Conservation (phyloP, 2,329 filamentous ascomycete genomes). For the Alternaria solani region DNA sequence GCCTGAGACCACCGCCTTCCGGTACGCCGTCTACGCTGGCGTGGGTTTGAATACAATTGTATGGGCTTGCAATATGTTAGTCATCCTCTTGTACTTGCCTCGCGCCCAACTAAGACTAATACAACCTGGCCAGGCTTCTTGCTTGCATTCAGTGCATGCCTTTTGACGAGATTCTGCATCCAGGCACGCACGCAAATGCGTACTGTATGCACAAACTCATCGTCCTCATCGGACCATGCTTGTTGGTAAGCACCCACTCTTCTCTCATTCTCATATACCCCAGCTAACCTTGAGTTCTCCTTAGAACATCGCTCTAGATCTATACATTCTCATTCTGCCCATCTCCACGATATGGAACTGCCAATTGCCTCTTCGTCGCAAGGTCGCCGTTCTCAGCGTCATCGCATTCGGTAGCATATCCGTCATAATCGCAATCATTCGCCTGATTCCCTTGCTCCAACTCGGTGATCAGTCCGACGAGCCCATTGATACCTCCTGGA, state of each 20-base stretch:
- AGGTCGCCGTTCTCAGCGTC: constrained; percentile 31
- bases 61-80: constrained; percentile 38
- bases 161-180: constrained; percentile 40
- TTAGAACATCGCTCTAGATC: constrained; percentile 30
- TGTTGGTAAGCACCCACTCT: constrained; percentile 21
- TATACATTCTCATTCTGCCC: constrained; percentile 34
- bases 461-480: constrained; percentile 22
- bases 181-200: constrained; percentile 31
- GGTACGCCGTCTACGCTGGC: constrained; percentile 30
- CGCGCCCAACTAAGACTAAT: neutral
- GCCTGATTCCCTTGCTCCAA: constrained; percentile 30
- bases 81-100: neutral
- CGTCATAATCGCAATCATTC: constrained; percentile 32
- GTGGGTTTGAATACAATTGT: constrained; percentile 36
- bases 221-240: constrained; percentile 39
- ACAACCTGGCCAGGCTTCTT: constrained; percentile 22
- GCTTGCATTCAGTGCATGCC: constrained; percentile 44
- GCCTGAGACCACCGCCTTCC: constrained; percentile 28
- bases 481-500: constrained; percentile 36
- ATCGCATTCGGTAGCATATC: constrained; percentile 42
- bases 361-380: constrained; percentile 31
- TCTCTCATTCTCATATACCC: neutral
- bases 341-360: constrained; percentile 27
- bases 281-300: neutral
- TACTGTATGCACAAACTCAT: constrained; percentile 36